Evolutionary conservation across 2,329 filamentous ascomycete species (phyloP).

Genomic region (Phialocephala sp.): DNA sequence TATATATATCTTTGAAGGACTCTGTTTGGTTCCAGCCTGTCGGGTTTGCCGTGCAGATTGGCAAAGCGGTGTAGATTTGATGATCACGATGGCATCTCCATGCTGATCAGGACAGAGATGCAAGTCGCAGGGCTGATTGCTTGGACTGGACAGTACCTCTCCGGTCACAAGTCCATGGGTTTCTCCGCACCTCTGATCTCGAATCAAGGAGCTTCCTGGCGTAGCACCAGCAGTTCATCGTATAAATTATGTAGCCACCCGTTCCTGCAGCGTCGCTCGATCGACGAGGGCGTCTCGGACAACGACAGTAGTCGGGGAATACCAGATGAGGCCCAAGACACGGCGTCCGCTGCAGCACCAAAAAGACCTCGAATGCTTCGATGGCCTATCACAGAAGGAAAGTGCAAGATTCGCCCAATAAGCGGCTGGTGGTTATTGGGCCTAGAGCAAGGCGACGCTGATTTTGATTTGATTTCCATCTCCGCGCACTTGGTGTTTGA

Average conservation of each 20-base stretch:
- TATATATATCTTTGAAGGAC: constrained; percentile 15
- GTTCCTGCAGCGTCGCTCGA: constrained; percentile 40
- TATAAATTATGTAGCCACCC: constrained; percentile 39
- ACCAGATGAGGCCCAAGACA: constrained; percentile 29
- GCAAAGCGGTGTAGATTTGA: constrained; percentile 33
- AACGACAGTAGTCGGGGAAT: constrained; percentile 30
- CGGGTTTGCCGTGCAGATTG: constrained; percentile 32
- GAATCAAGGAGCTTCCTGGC: constrained; percentile 37
- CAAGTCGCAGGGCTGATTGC: constrained; percentile 40
- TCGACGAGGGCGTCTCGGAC: constrained; percentile 30
- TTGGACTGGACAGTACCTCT: constrained; percentile 16
- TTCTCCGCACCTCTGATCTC: constrained; percentile 32
- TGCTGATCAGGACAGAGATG: constrained; percentile 29
- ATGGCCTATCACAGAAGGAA: not conserved
- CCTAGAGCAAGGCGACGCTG: constrained; percentile 14
- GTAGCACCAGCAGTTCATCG: constrained; percentile 28
- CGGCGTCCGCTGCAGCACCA: constrained; percentile 27
- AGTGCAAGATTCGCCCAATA: constrained; percentile 19
- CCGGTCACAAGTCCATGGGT: constrained; percentile 27
- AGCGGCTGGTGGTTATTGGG: constrained; percentile 21
- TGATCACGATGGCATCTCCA: constrained; percentile 32
- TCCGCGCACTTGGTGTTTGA: constrained; percentile 22
- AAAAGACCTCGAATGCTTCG: constrained; percentile 4
- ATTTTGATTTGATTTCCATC: constrained; percentile 15
- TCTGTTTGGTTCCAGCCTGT: constrained; percentile 27